Evolutionary conservation across 495 filamentous ascomycete species (phyloP).

Genomic region (Clohesyomyces aquaticus): DNA sequence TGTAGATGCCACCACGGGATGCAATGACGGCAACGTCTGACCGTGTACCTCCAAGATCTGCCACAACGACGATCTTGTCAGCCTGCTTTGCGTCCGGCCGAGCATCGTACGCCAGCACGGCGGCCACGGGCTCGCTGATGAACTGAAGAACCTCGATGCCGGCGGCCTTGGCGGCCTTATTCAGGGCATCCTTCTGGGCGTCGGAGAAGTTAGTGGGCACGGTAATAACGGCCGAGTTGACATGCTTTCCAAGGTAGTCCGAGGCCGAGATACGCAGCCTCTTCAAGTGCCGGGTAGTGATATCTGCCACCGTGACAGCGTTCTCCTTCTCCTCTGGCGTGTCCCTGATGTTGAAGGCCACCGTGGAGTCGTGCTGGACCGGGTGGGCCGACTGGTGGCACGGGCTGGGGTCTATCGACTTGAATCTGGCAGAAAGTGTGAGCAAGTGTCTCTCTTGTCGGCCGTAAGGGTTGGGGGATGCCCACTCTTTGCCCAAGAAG

Average conservation of each 20-base stretch:
- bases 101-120: conserved; percentile 89
- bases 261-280: conserved; percentile 81
- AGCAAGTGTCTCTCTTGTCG: background rate
- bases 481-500: conserved; percentile 88
- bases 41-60: conserved; percentile 88
- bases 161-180: conserved; percentile 75
- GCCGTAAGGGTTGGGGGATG: background rate
- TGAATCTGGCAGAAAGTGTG: conserved; percentile 60
- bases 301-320: conserved; percentile 77
- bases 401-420: conserved; percentile 93
- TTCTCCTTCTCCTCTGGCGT: conserved; percentile 69
- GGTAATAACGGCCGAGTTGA: conserved; percentile 90
- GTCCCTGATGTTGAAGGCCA: conserved; percentile 84
- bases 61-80: conserved; percentile 91
- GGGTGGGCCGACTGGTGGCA: conserved; percentile 94
- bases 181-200: conserved; percentile 78
- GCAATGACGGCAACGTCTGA: conserved; percentile 90
- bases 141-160: conserved; percentile 89
- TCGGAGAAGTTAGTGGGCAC: conserved; percentile 92
- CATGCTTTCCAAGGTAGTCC: conserved; percentile 87
- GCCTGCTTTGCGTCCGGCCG: conserved; percentile 70
- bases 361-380: conserved; percentile 67
- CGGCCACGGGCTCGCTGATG: conserved; percentile 90
- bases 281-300: conserved; percentile 83
- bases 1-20: conserved; percentile 94